A percentile compares a stretch with the other conserved stretches of the same genome.
phyloP scores from a whole-genome alignment of 768 basidiomycete genomes.

The Russula dissimulans region DNA sequence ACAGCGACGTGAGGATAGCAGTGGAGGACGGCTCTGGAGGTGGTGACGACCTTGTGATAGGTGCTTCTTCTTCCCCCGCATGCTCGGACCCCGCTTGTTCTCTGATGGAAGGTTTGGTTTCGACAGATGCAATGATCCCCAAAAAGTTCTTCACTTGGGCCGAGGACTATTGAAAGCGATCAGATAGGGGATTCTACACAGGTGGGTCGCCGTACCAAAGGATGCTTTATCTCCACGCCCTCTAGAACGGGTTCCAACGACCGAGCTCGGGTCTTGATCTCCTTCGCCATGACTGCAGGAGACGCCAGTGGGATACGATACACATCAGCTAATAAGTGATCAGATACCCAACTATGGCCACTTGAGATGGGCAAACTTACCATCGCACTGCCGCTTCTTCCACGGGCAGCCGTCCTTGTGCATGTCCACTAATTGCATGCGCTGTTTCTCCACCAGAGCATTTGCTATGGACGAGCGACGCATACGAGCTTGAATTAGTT shows the following conservation, averaged over 20 bases:
- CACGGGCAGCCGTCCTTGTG: constrained; percentile 83
- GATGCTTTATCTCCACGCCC: constrained; percentile 56
- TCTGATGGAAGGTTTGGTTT: constrained; percentile 18
- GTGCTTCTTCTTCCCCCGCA: constrained; percentile 1
- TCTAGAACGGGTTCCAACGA: constrained; percentile 44
- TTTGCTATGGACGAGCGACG: constrained; percentile 39
- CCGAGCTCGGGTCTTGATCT: constrained; percentile 48
- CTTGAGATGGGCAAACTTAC: constrained; percentile 34
- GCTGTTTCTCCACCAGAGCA: constrained; percentile 66
- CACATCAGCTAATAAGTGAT: not conserved
- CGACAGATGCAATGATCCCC: constrained; percentile 33
- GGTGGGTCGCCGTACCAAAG: constrained; percentile 43
- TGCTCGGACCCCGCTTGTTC: constrained; percentile 22
- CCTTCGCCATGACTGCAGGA: constrained; percentile 50
- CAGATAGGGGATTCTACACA: not conserved
- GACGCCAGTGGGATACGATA: constrained; percentile 58
- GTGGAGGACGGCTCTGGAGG: constrained; percentile 28
- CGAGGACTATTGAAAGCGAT: constrained; percentile 36
- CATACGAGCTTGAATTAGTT: not conserved
- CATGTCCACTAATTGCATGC: constrained; percentile 48
- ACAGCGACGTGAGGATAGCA: constrained; percentile 36
- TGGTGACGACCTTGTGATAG: not conserved
- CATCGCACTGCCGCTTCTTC: constrained; percentile 71
- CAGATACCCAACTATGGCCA: not conserved
- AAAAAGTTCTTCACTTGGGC: constrained; percentile 47